phyloP scores from a whole-genome alignment of 345 rosid genomes.

The Reutealis trisperma region DNA sequence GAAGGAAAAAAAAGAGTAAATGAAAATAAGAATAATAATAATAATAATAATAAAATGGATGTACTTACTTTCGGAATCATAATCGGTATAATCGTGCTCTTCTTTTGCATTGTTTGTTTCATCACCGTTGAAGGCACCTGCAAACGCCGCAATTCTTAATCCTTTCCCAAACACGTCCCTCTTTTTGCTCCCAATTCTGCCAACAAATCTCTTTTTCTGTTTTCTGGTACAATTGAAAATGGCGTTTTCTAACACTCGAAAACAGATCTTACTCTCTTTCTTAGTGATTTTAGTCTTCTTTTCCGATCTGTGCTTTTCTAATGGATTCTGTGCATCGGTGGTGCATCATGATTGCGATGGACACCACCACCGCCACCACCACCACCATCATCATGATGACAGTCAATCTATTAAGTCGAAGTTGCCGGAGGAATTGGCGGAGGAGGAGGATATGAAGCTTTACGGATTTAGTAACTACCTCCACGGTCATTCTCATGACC shows the following conservation, averaged over 20 bases:
- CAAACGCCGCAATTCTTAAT: conserved; percentile 24
- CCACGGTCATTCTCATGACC: conserved; percentile 28
- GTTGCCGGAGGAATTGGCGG: conserved; percentile 92
- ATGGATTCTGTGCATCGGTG: conserved; percentile 42
- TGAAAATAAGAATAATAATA: no score
- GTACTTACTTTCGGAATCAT: conserved; percentile 70
- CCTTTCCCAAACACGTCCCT: conserved; percentile 17
- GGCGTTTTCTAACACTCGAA: conserved; percentile 21
- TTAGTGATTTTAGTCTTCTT: conserved; percentile 28
- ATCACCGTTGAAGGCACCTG: conserved; percentile 82
- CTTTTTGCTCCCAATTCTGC: background rate
- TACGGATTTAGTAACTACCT: conserved; percentile 67
- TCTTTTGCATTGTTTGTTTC: conserved; percentile 58
- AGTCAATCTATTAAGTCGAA: conserved; percentile 19
- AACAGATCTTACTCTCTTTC: conserved; percentile 14
- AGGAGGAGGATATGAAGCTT: conserved; percentile 87
- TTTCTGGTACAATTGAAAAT: conserved; percentile 16
- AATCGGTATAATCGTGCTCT: conserved; percentile 65
- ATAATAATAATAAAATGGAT: conserved; percentile 43
- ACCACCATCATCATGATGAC: conserved; percentile 19
- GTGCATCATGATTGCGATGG: conserved; percentile 36
- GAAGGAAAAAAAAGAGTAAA: background rate
- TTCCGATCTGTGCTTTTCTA: conserved; percentile 54
- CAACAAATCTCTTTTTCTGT: background rate
- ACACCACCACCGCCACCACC: conserved; percentile 16